Percentiles rank a stretch among this genome's conserved stretches.
phyloP scores from a whole-genome alignment of 257 asterid genomes.

The Haberlea rhodopensis region DNA sequence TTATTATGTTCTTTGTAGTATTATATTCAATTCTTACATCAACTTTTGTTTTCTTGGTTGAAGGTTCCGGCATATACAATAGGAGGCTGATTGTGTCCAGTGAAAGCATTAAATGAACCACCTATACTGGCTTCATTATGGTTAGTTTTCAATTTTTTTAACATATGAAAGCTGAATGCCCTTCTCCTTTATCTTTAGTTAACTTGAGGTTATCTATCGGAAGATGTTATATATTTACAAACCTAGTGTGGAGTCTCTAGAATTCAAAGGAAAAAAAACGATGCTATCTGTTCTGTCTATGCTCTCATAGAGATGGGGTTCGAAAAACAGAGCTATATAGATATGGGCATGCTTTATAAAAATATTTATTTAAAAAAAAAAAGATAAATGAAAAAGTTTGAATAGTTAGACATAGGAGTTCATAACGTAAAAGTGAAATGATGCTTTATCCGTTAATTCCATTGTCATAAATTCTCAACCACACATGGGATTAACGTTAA shows the following conservation, averaged over 20 bases:
- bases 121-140: slow-evolving; percentile 29
- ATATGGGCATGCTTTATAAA: background rate
- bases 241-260: background rate
- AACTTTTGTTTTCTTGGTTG: slow-evolving; percentile 28
- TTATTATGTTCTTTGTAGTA: slow-evolving; percentile 3
- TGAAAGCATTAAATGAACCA: slow-evolving; percentile 22
- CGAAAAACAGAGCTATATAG: background rate
- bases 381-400: no score
- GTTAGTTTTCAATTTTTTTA: slow-evolving; percentile 17
- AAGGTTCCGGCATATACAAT: slow-evolving; percentile 72
- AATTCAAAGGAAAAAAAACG: background rate
- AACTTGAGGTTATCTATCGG: background rate
- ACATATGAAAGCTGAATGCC: background rate
- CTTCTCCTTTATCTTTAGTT: background rate
- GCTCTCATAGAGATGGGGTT: background rate
- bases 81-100: slow-evolving; percentile 56
- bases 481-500: background rate
- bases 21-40: slow-evolving; percentile 7
- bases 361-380: no score
- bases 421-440: background rate
- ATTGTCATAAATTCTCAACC: background rate
- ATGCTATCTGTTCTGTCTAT: background rate
- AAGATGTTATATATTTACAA: background rate
- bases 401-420: no score
- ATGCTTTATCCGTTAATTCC: background rate